phyloP scores from a whole-genome alignment of 371 early-diverging fungal genomes.

The Actinomucor elegans region DNA sequence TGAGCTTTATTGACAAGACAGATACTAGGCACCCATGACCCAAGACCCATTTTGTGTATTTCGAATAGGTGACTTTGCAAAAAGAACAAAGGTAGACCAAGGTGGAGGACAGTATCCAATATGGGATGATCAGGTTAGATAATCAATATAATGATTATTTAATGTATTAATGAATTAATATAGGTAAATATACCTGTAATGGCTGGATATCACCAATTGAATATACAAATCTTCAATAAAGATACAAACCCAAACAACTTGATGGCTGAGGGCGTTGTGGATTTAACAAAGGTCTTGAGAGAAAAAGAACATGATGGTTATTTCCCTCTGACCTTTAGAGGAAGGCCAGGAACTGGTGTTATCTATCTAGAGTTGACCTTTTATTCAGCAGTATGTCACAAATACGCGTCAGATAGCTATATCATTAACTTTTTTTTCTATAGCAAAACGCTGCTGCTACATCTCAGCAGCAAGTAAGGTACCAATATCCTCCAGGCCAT shows the following conservation, averaged over 20 bases:
- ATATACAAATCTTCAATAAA: slow-evolving; percentile 29
- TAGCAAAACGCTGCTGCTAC: slow-evolving; percentile 11
- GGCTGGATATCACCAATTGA: slow-evolving; percentile 19
- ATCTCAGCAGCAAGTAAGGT: slow-evolving; percentile 23
- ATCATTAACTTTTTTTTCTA: neutral
- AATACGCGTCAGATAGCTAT: no score
- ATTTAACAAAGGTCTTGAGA: slow-evolving; percentile 26
- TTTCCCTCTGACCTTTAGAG: slow-evolving; percentile 18
- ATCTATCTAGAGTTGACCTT: slow-evolving; percentile 41
- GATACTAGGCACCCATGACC: slow-evolving; percentile 12
- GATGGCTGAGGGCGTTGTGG: slow-evolving; percentile 28
- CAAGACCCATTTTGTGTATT: slow-evolving; percentile 30
- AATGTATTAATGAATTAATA: neutral
- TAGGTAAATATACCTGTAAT: slow-evolving; percentile 25
- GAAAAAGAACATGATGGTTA: slow-evolving; percentile 37
- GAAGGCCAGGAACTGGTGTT: slow-evolving; percentile 23
- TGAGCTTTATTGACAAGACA: no score
- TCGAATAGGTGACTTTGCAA: slow-evolving; percentile 13
- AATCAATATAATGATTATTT: neutral
- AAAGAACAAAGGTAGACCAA: slow-evolving; percentile 20
- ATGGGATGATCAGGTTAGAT: slow-evolving; percentile 33
- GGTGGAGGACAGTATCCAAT: slow-evolving; percentile 28
- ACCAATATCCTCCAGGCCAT: slow-evolving; percentile 14
- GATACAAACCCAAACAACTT: slow-evolving; percentile 23
- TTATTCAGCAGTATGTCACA: slow-evolving; percentile 30